These are phyloP conservation scores for Globisporangium acanthophoron DNA, from an alignment of 352 stramenopile genomes.

Conservation along the genomic window DNA sequence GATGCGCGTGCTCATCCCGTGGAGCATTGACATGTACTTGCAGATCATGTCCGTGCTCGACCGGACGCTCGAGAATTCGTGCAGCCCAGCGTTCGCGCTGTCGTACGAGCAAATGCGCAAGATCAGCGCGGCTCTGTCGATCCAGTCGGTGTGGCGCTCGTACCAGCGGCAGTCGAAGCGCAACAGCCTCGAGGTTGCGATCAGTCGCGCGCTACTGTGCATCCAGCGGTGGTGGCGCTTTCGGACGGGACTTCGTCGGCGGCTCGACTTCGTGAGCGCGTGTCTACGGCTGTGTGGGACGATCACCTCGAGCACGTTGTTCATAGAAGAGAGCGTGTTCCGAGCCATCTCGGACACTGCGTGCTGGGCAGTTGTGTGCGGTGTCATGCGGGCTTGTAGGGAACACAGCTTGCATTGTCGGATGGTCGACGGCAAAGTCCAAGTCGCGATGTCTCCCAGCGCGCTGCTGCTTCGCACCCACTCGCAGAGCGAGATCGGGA, in stretches of 20 bases:
- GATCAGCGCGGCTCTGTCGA: slow-evolving; percentile 35
- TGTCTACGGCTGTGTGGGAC: slow-evolving; percentile 44
- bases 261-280: slow-evolving; percentile 41
- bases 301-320: slow-evolving; percentile 61
- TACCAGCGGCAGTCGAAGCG: slow-evolving; percentile 29
- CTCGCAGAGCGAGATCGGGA: not conserved
- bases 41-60: slow-evolving; percentile 50
- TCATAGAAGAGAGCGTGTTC: slow-evolving; percentile 60
- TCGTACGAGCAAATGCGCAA: slow-evolving; percentile 47
- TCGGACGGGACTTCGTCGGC: slow-evolving; percentile 29
- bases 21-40: slow-evolving; percentile 77
- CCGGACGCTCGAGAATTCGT: slow-evolving; percentile 1
- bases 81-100: slow-evolving; percentile 34
- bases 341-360: slow-evolving; percentile 23
- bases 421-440: slow-evolving; percentile 31
- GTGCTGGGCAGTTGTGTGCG: slow-evolving; percentile 28
- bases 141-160: slow-evolving; percentile 56
- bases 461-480: slow-evolving; percentile 34
- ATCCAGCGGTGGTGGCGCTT: slow-evolving; percentile 72
- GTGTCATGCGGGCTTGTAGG: slow-evolving; percentile 24
- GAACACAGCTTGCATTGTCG: slow-evolving; percentile 49
- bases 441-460: slow-evolving; percentile 36
- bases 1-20: slow-evolving; percentile 64
- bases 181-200: slow-evolving; percentile 43
- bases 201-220: slow-evolving; percentile 46